Conservation (phyloP, 2,329 filamentous ascomycete genomes). For the Cercospora brassicicola region DNA sequence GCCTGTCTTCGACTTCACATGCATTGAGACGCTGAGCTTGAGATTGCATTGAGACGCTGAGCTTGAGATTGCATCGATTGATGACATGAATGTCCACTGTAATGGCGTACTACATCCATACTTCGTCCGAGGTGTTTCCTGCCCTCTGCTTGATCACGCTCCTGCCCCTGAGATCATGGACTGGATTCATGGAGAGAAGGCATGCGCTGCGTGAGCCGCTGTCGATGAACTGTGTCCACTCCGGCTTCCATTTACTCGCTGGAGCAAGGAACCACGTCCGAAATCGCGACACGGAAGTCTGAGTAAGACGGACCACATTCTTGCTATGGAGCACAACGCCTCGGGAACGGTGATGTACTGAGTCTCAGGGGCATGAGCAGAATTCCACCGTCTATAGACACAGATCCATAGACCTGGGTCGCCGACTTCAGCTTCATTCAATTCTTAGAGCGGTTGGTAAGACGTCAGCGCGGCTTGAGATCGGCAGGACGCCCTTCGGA, state of each 20-base stretch:
- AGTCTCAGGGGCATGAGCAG: not conserved
- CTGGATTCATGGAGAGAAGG: not conserved
- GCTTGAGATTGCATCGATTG: not conserved
- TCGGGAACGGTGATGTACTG: not conserved
- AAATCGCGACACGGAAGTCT: not conserved
- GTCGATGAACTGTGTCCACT: not conserved
- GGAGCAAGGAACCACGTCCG: not conserved
- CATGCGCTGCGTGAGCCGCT: not conserved
- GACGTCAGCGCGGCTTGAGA: not conserved
- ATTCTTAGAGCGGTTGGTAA: not conserved
- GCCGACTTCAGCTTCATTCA: not conserved
- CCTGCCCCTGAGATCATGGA: not conserved
- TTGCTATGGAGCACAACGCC: not conserved
- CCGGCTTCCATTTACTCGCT: not conserved
- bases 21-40: not conserved
- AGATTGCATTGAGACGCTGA: not conserved
- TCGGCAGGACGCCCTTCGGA: not conserved
- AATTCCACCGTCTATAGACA: not conserved
- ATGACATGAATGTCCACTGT: not conserved
- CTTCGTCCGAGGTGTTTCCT: not conserved
- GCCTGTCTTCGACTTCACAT: not conserved
- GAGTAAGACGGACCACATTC: not conserved
- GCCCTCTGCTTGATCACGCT: not conserved
- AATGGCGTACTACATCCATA: not conserved
- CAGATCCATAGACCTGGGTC: not conserved